A percentile compares a stretch with the other conserved stretches of the same genome.
phyloP scores from a whole-genome alignment of 768 basidiomycete species.

The Boletus pseudopeckii region DNA sequence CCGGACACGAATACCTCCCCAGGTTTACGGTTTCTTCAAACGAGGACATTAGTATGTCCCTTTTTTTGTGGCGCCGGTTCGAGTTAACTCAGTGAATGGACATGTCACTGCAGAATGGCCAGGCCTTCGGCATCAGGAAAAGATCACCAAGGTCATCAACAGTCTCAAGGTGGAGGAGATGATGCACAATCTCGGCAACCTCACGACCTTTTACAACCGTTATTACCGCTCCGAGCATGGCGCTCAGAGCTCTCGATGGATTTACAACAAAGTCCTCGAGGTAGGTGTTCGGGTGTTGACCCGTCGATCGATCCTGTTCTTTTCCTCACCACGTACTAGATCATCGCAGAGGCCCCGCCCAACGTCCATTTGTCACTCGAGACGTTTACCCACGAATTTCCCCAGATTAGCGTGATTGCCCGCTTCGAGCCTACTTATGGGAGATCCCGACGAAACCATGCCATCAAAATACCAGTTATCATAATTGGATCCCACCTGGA shows the following conservation, averaged over 20 bases:
- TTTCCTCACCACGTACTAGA: slow-evolving; percentile 1
- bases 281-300: background rate
- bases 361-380: slow-evolving; percentile 19
- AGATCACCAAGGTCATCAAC: slow-evolving; percentile 2
- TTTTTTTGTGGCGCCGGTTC: background rate
- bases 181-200: slow-evolving; percentile 32
- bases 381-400: slow-evolving; percentile 21
- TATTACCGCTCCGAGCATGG: slow-evolving; percentile 31
- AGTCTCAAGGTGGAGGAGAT: slow-evolving; percentile 27
- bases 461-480: slow-evolving; percentile 24
- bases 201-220: slow-evolving; percentile 39
- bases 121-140: slow-evolving; percentile 11
- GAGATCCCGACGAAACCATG: background rate
- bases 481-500: slow-evolving; percentile 44
- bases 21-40: background rate
- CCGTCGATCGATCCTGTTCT: background rate
- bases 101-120: slow-evolving; percentile 14
- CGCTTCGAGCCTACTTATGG: slow-evolving; percentile 22
- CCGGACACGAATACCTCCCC: background rate
- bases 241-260: slow-evolving; percentile 37
- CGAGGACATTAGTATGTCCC: background rate
- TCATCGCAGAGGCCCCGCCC: slow-evolving; percentile 7
- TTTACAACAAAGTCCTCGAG: slow-evolving; percentile 26
- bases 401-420: slow-evolving; percentile 22
- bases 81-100: background rate